Percentiles rank a stretch among this genome's conserved stretches.
phyloP scores from a whole-genome alignment of 2,329 filamentous ascomycete species.

The Zasmidium citrigriseum region DNA sequence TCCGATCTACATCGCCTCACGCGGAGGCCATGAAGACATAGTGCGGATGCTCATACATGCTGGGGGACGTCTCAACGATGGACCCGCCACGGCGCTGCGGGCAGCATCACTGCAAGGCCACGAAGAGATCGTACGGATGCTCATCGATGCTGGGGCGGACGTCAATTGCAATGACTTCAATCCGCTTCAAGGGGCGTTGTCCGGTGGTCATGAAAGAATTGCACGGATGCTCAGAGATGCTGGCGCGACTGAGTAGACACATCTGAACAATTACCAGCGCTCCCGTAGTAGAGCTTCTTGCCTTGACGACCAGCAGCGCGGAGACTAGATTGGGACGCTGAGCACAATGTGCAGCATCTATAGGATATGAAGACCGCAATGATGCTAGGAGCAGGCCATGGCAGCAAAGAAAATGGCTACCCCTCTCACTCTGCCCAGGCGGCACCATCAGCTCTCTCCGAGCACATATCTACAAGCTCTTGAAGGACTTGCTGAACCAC shows the following conservation, averaged over 20 bases:
- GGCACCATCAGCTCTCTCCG: too few relatives aligned
- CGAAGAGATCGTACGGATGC: conserved; percentile 8
- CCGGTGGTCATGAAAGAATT: neutral
- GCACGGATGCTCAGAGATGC: neutral
- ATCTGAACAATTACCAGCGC: too few relatives aligned
- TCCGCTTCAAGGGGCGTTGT: neutral
- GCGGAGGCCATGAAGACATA: conserved; percentile 9
- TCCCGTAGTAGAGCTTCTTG: too few relatives aligned
- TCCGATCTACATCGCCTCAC: conserved; percentile 14
- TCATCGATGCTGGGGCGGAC: conserved; percentile 20
- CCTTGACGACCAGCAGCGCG: too few relatives aligned
- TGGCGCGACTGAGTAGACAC: neutral
- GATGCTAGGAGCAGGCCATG: too few relatives aligned
- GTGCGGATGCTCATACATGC: conserved; percentile 19
- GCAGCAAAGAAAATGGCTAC: too few relatives aligned
- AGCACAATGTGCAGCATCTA: too few relatives aligned
- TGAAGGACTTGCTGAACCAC: too few relatives aligned
- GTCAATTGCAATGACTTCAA: neutral
- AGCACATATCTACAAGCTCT: too few relatives aligned
- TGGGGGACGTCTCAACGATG: conserved; percentile 14
- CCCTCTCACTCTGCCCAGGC: too few relatives aligned
- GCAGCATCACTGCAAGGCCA: conserved; percentile 11
- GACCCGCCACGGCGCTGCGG: neutral
- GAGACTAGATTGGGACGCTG: too few relatives aligned
- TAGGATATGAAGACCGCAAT: too few relatives aligned